Evolutionary conservation across 2,329 filamentous ascomycete genomes (phyloP).

Genomic region (Aureobasidium subglaciale): DNA sequence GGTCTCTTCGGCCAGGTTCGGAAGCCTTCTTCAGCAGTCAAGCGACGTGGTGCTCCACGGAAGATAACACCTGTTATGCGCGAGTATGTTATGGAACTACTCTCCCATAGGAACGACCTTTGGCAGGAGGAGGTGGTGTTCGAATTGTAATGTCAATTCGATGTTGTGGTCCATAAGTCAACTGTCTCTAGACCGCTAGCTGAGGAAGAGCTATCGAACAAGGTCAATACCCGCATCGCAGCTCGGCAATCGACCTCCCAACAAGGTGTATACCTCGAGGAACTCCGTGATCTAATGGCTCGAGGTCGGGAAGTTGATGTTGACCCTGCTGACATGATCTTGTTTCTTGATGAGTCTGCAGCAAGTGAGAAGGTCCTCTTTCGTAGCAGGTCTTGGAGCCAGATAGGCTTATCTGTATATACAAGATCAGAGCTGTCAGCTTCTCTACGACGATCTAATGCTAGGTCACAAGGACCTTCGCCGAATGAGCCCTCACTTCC

Average conservation of each 20-base stretch:
- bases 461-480: not conserved
- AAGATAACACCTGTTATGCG: not conserved
- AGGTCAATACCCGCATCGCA: not conserved
- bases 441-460: not conserved
- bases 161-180: not conserved
- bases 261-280: not conserved
- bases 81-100: not conserved
- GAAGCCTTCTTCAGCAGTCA: not conserved
- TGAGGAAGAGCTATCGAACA: not conserved
- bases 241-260: not conserved
- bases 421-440: not conserved
- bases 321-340: not conserved
- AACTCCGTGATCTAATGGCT: not conserved
- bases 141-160: not conserved
- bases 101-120: constrained; percentile 4
- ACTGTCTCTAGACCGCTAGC: not conserved
- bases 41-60: not conserved
- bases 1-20: not conserved
- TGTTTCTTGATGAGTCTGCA: not conserved
- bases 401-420: not conserved
- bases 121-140: not conserved
- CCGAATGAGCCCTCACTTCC: not conserved
- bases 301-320: not conserved
- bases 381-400: not conserved
- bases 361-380: not conserved